These are phyloP conservation scores for Penicillium coprophilum DNA, from an alignment of 495 filamentous ascomycete species.

Conservation along the genomic window DNA sequence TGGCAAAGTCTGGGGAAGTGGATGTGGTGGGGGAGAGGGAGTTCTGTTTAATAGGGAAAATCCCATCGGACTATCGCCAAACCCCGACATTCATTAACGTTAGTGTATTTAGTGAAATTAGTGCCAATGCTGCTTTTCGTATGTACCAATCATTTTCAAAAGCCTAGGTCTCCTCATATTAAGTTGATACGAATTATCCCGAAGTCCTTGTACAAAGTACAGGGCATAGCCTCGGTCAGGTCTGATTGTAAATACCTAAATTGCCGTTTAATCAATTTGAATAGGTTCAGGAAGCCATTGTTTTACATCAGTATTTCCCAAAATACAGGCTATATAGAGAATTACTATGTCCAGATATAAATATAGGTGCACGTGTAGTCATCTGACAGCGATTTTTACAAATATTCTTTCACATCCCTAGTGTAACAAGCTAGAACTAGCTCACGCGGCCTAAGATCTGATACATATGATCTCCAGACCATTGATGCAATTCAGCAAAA, in stretches of 20 bases:
- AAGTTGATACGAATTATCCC: conserved; percentile 1
- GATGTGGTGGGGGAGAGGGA: conserved; percentile 10
- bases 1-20: conserved; percentile 17
- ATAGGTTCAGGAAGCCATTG: too few relatives aligned
- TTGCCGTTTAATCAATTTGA: background rate
- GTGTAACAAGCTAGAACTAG: conserved; percentile 7
- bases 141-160: background rate
- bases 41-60: conserved; percentile 2
- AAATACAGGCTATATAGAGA: background rate
- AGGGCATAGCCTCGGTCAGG: background rate
- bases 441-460: background rate
- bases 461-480: conserved; percentile 29
- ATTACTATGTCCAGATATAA: background rate
- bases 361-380: background rate
- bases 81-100: conserved; percentile 11
- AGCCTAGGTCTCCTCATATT: background rate
- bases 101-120: conserved; percentile 1
- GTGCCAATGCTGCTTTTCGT: background rate
- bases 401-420: background rate
- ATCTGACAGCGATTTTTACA: conserved; percentile 7
- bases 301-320: background rate
- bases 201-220: background rate
- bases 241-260: background rate
- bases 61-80: conserved; percentile 21
- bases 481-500: conserved; percentile 32